These are phyloP conservation scores for Colletotrichum sp. DNA, from an alignment of 2,329 filamentous ascomycete genomes.

Conservation along the genomic window DNA sequence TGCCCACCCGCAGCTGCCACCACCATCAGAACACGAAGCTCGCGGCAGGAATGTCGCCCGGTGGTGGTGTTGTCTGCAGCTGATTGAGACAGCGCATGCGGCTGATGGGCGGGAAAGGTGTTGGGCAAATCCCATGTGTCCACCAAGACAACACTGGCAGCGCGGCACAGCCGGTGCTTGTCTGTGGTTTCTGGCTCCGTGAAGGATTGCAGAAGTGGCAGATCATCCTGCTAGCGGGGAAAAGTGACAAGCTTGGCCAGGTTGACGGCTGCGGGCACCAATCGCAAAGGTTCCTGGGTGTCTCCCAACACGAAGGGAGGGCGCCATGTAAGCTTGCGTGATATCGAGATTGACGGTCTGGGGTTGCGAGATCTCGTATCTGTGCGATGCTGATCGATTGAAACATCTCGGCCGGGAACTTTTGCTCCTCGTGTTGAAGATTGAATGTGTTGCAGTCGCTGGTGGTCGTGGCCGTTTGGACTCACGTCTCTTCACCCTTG, in stretches of 20 bases:
- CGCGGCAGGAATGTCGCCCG: not conserved
- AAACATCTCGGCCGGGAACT: not conserved
- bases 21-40: not conserved
- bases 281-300: not conserved
- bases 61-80: not conserved
- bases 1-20: not conserved
- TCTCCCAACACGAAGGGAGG: not conserved
- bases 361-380: not conserved
- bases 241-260: not conserved
- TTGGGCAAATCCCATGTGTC: not conserved
- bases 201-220: not conserved
- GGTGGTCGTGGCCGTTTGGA: not conserved
- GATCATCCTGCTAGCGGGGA: not conserved
- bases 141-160: not conserved
- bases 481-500: not conserved
- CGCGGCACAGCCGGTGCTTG: not conserved
- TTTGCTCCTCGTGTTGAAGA: not conserved
- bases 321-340: not conserved
- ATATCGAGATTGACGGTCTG: not conserved
- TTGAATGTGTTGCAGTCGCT: not conserved
- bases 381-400: not conserved
- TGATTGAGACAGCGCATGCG: conserved; percentile 4
- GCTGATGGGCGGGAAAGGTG: not conserved
- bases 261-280: conserved; percentile 8
- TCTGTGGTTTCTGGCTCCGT: not conserved